phyloP scores from a whole-genome alignment of 1,284 basidiomycete genomes.

The Limonomyces culmigenus region DNA sequence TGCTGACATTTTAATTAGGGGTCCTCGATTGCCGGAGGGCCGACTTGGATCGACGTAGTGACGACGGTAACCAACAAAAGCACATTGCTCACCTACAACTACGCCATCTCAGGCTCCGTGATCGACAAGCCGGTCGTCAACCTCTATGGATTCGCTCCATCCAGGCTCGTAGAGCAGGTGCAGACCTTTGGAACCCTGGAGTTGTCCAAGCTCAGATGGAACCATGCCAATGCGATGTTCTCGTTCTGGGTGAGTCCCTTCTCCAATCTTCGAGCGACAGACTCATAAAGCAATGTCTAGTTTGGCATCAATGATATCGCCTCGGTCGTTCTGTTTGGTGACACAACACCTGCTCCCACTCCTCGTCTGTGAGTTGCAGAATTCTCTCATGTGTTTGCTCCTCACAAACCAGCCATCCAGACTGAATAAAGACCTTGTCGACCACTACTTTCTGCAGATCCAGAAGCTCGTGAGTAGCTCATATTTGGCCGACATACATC shows the following conservation, averaged over 20 bases:
- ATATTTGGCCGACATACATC: no score
- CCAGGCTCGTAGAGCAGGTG: conserved; percentile 50
- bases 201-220: conserved; percentile 37
- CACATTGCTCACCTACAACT: conserved; percentile 32
- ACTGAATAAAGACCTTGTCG: conserved; percentile 29
- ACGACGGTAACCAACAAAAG: conserved; percentile 34
- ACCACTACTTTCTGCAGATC: conserved; percentile 34
- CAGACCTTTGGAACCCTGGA: conserved; percentile 33
- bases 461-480: conserved; percentile 28
- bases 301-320: conserved; percentile 53
- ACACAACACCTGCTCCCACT: conserved; percentile 29
- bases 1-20: conserved; percentile 14
- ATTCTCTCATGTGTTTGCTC: not conserved
- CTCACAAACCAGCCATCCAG: conserved; percentile 11
- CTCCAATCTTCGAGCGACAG: no score
- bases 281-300: no score
- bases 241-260: no score
- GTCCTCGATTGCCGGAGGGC: conserved; percentile 35
- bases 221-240: conserved; percentile 36
- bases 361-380: not conserved
- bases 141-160: conserved; percentile 34
- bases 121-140: conserved; percentile 45
- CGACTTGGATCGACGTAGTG: conserved; percentile 37
- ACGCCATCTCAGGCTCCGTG: conserved; percentile 44
- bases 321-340: no score